These are phyloP conservation scores for Diphasiastrum complanatum DNA, from an alignment of 83 land plant species.

Conservation along the genomic window DNA sequence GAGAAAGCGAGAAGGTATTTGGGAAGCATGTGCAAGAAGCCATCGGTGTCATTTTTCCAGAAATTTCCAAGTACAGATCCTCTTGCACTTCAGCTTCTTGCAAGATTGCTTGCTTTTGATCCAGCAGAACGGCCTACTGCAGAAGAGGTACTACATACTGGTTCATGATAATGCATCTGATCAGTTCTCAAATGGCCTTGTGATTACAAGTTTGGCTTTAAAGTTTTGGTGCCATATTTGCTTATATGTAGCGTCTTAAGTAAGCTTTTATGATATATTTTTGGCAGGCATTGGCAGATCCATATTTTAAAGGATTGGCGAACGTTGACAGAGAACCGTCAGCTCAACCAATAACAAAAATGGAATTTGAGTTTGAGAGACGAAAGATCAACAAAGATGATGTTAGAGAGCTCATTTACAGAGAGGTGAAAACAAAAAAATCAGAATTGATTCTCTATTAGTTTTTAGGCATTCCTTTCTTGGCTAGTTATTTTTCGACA, in stretches of 20 bases:
- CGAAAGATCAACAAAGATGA: slow-evolving; percentile 64
- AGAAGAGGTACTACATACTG: slow-evolving; percentile 43
- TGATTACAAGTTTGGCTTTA: not conserved
- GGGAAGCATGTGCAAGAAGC: slow-evolving; percentile 54
- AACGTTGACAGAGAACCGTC: slow-evolving; percentile 65
- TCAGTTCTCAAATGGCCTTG: not conserved
- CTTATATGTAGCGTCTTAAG: not conserved
- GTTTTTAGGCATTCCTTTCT: not conserved
- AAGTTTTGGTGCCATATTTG: not conserved
- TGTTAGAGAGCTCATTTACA: slow-evolving; percentile 66
- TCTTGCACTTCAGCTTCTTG: slow-evolving; percentile 53
- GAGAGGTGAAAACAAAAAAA: slow-evolving; percentile 44
- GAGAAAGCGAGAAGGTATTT: slow-evolving; percentile 76
- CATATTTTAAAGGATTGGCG: slow-evolving; percentile 60
- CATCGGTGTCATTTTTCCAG: slow-evolving; percentile 46
- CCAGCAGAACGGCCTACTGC: slow-evolving; percentile 62
- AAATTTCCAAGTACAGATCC: slow-evolving; percentile 45
- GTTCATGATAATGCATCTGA: not conserved
- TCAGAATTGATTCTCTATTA: not conserved
- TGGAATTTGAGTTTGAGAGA: slow-evolving; percentile 78
- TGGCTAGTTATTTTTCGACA: not conserved
- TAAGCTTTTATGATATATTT: not conserved
- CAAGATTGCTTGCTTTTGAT: slow-evolving; percentile 72
- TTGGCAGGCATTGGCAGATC: slow-evolving; percentile 66
- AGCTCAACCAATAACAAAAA: slow-evolving; percentile 57